phyloP scores from a whole-genome alignment of 2,329 filamentous ascomycete species.

The Alternaria gaisen region DNA sequence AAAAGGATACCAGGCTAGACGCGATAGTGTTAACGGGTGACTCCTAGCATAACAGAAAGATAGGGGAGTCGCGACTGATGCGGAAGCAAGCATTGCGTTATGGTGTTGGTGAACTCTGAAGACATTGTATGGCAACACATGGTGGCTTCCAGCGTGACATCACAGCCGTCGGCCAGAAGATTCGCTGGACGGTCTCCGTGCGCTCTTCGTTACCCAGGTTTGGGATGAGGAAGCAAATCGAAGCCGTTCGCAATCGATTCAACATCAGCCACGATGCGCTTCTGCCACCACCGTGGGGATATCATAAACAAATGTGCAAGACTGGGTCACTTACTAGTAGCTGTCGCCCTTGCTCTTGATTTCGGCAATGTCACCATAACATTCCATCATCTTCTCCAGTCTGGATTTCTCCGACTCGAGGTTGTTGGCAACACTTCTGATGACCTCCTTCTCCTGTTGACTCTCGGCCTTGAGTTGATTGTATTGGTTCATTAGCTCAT shows the following conservation, averaged over 20 bases:
- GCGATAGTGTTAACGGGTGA: slow-evolving; percentile 10
- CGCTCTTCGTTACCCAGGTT: slow-evolving; percentile 15
- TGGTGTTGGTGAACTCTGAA: slow-evolving; percentile 17
- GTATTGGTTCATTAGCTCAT: slow-evolving; percentile 46
- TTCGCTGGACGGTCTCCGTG: slow-evolving; percentile 22
- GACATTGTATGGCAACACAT: slow-evolving; percentile 19
- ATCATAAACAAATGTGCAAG: slow-evolving; percentile 28
- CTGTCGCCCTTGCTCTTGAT: slow-evolving; percentile 55
- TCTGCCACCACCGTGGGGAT: slow-evolving; percentile 4
- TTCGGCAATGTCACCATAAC: slow-evolving; percentile 53
- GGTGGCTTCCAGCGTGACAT: slow-evolving; percentile 16
- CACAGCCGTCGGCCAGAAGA: slow-evolving; percentile 13
- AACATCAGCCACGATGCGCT: slow-evolving; percentile 3
- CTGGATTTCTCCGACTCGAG: slow-evolving; percentile 54
- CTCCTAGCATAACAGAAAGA: not conserved
- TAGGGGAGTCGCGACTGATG: not conserved
- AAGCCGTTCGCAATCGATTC: slow-evolving; percentile 7
- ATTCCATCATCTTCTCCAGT: slow-evolving; percentile 55
- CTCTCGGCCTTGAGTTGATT: slow-evolving; percentile 45
- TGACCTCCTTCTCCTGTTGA: slow-evolving; percentile 49
- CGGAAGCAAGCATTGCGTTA: slow-evolving; percentile 11
- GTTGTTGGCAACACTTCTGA: slow-evolving; percentile 51
- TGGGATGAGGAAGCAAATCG: slow-evolving; percentile 12
- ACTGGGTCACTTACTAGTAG: slow-evolving; percentile 55
- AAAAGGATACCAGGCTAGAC: slow-evolving; percentile 61